phyloP scores from a whole-genome alignment of 768 basidiomycete genomes.

The Fomitopsis pulvina region DNA sequence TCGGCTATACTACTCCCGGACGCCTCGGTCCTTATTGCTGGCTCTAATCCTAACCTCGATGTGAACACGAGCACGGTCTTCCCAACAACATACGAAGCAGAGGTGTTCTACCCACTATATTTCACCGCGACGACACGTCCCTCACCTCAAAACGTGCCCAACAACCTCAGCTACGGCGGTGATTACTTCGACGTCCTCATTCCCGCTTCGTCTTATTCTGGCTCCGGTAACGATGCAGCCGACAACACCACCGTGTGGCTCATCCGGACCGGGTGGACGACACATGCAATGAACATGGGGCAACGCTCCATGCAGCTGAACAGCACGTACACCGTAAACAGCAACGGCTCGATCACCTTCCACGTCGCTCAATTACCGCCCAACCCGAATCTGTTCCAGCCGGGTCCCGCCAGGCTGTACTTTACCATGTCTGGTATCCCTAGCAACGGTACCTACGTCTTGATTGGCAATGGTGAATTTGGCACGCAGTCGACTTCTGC shows the following conservation, averaged over 20 bases:
- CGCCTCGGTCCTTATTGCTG: conserved; percentile 80
- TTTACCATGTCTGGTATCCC: conserved; percentile 84
- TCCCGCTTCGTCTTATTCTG: conserved; percentile 57
- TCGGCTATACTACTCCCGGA: conserved; percentile 85
- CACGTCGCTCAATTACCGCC: conserved; percentile 82
- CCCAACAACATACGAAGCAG: conserved; percentile 76
- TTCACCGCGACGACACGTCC: conserved; percentile 69
- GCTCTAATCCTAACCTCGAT: conserved; percentile 91
- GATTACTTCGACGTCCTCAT: conserved; percentile 69
- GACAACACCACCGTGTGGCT: conserved; percentile 71
- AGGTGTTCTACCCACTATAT: conserved; percentile 90
- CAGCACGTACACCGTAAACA: conserved; percentile 76
- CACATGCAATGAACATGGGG: conserved; percentile 86
- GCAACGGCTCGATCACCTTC: conserved; percentile 68
- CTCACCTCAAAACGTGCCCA: conserved; percentile 59
- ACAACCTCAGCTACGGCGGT: conserved; percentile 81
- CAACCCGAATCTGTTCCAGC: conserved; percentile 80
- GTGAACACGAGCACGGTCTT: conserved; percentile 54
- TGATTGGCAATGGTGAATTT: conserved; percentile 74
- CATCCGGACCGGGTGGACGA: conserved; percentile 80
- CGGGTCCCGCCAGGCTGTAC: conserved; percentile 81
- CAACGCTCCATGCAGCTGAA: conserved; percentile 79
- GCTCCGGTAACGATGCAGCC: conserved; percentile 62
- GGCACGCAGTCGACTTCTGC: conserved; percentile 54
- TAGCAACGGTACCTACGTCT: conserved; percentile 69